phyloP scores from a whole-genome alignment of 257 asterid species.

The Mentha longifolia region DNA sequence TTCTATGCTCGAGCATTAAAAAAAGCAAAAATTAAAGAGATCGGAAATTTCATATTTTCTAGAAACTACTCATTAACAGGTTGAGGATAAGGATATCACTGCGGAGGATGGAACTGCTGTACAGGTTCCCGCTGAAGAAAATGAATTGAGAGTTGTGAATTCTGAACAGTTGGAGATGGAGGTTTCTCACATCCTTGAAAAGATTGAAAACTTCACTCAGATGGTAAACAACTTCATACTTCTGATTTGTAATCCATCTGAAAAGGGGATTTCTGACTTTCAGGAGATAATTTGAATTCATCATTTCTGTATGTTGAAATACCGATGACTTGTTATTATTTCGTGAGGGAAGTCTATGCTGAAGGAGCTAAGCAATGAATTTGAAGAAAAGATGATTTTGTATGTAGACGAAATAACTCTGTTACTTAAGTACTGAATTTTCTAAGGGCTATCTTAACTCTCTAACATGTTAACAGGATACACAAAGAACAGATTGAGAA shows the following conservation, averaged over 20 bases:
- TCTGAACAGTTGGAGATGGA: slow-evolving; percentile 76
- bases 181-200: slow-evolving; percentile 76
- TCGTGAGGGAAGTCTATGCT: slow-evolving; percentile 75
- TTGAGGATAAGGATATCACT: slow-evolving; percentile 41
- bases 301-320: slow-evolving; percentile 12
- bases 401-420: slow-evolving; percentile 46
- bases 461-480: slow-evolving; percentile 47
- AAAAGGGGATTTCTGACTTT: slow-evolving; percentile 18
- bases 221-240: slow-evolving; percentile 51
- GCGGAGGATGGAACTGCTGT: slow-evolving; percentile 43
- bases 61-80: slow-evolving; percentile 32
- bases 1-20: slow-evolving; percentile 23
- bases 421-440: slow-evolving; percentile 17
- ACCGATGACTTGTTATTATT: slow-evolving; percentile 31
- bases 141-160: slow-evolving; percentile 42
- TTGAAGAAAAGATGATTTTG: slow-evolving; percentile 78
- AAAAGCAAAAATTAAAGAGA: neutral
- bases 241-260: neutral
- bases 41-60: slow-evolving; percentile 4
- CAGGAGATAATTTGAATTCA: neutral
- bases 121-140: slow-evolving; percentile 58
- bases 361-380: slow-evolving; percentile 72
- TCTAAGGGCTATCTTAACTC: slow-evolving; percentile 19
- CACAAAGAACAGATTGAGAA: slow-evolving; percentile 87
- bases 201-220: slow-evolving; percentile 72